Base-by-base conservation (phyloP, 108 stramenopile genomes). In the Nannochloropsis oceanica region DNA sequence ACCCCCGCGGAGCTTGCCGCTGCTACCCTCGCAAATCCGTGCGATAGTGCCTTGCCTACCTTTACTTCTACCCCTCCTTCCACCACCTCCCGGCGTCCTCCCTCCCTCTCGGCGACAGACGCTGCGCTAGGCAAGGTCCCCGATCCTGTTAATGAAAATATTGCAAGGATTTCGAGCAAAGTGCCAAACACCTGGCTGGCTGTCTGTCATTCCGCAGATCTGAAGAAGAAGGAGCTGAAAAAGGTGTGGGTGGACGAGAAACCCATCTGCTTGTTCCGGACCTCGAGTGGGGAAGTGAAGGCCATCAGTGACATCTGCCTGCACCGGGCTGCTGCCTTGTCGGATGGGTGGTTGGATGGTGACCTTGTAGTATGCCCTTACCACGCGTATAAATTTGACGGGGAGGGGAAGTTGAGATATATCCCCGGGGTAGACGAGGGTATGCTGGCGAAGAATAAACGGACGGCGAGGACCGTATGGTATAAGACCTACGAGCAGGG, bases 151-250 rank as follows among this genome's bases (percentile, higher is more conserved):
- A 73, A 73, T 13, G 43, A 82, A 42, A 81, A 86, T 9, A 73
- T 73, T 9, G 59, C 59, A n/a, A 18, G 59, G n/a, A 73, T 73
- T 73, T 25, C 86, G 82, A 83, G 82, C 43, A 80, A 81, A 11
- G 87, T 88, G 59, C 87, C 87, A 22, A 88, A 88, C 80, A 80
- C 84, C 27, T 88, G 87, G 87, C 81, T 88, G 20, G 84, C 87
- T 43, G 87, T 88, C 24, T 84, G 81, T 26, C 87, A 88, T 81
- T 84, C 81, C n/a, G 59, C 84, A 12, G 42, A 34, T 44, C 27
- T 88, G 27, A 85, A 81, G 81, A 43, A 26, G 59, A 50, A 50
- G 22, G 27, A 84, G 24, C 27, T 85, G 20, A 85, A 42, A 42
- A 83, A 85, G 27, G 81, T 88, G 7, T 73, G 43, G 81, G 87